Evolutionary conservation across 352 stramenopile species (phyloP).

Genomic region (Phytopythium vexans): DNA sequence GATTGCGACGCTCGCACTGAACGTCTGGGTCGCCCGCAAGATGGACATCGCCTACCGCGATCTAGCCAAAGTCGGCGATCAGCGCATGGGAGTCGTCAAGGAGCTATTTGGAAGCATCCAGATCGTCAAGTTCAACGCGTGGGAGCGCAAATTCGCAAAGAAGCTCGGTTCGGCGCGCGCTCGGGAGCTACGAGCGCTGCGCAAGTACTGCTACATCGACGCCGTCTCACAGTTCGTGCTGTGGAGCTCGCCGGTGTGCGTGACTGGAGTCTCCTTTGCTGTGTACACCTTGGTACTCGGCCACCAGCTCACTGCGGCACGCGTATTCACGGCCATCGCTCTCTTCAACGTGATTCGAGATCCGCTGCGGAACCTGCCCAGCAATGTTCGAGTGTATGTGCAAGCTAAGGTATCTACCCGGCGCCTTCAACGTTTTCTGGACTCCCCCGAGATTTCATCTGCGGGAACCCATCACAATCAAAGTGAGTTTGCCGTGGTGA

Average conservation of each 20-base stretch:
- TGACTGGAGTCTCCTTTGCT: conserved; percentile 90
- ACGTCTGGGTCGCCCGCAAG: conserved; percentile 64
- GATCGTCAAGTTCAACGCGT: conserved; percentile 97
- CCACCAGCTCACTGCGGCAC: conserved; percentile 89
- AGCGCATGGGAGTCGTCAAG: conserved; percentile 91
- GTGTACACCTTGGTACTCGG: conserved; percentile 72
- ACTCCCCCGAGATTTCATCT: conserved; percentile 52
- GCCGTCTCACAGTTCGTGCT: conserved; percentile 67
- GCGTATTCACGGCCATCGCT: conserved; percentile 83
- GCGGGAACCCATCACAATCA: conserved; percentile 59
- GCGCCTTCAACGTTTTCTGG: conserved; percentile 52
- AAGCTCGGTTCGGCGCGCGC: conserved; percentile 51
- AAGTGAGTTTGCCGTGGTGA: conserved; percentile 29
- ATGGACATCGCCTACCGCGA: conserved; percentile 79
- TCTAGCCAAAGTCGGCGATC: conserved; percentile 91
- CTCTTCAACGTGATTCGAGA: conserved; percentile 97
- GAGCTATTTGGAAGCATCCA: conserved; percentile 94
- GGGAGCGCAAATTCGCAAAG: conserved; percentile 86
- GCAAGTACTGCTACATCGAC: conserved; percentile 55
- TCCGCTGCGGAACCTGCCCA: conserved; percentile 95
- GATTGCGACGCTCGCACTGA: conserved; percentile 87
- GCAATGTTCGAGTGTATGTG: conserved; percentile 94
- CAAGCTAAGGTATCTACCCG: conserved; percentile 82
- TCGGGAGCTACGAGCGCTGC: conserved; percentile 76
- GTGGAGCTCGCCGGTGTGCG: conserved; percentile 87